Percentiles rank a stretch among this genome's conserved stretches.
These are phyloP conservation scores for Wickerhamiella siamensis DNA, from an alignment of 805 yeast species.

Conservation along the genomic window DNA sequence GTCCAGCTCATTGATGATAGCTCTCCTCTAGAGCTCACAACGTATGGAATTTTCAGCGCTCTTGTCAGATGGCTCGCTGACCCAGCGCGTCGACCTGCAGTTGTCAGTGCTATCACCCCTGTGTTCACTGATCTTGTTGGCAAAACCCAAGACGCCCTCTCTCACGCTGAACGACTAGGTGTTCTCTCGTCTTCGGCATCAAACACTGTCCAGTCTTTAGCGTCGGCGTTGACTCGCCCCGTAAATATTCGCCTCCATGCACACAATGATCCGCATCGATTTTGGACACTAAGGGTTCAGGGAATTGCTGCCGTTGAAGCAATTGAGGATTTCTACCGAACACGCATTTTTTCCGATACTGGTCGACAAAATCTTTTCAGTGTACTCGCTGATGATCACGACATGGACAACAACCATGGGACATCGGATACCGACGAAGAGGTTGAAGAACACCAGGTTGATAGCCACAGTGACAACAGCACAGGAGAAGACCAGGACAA, in stretches of 20 bases:
- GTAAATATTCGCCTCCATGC: slow-evolving; percentile 7
- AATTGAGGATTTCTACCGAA: slow-evolving; percentile 32
- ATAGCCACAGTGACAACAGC: slow-evolving; percentile 9
- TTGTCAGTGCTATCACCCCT: neutral
- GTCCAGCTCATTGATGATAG: neutral
- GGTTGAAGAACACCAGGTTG: slow-evolving; percentile 6
- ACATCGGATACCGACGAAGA: neutral
- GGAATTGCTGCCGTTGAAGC: slow-evolving; percentile 38
- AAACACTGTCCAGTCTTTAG: slow-evolving; percentile 1
- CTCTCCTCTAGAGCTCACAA: slow-evolving; percentile 1
- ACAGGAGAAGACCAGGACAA: slow-evolving; percentile 14
- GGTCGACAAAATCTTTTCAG: slow-evolving; percentile 13
- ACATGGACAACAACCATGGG: neutral
- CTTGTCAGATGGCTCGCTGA: neutral
- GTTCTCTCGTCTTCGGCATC: slow-evolving; percentile 3
- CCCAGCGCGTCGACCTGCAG: neutral
- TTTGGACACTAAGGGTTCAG: slow-evolving; percentile 30
- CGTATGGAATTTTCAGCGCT: slow-evolving; percentile 1
- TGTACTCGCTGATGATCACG: slow-evolving; percentile 1
- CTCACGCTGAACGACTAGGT: slow-evolving; percentile 8
- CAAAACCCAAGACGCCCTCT: slow-evolving; percentile 6
- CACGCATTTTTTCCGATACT: slow-evolving; percentile 15
- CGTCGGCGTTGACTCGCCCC: slow-evolving; percentile 5
- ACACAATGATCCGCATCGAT: neutral
- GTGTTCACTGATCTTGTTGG: slow-evolving; percentile 3